A percentile compares a stretch with the other conserved stretches of the same genome.
These are phyloP conservation scores for Areca catechu DNA, from an alignment of 176 grass and related monocot genomes.

Conservation along the genomic window DNA sequence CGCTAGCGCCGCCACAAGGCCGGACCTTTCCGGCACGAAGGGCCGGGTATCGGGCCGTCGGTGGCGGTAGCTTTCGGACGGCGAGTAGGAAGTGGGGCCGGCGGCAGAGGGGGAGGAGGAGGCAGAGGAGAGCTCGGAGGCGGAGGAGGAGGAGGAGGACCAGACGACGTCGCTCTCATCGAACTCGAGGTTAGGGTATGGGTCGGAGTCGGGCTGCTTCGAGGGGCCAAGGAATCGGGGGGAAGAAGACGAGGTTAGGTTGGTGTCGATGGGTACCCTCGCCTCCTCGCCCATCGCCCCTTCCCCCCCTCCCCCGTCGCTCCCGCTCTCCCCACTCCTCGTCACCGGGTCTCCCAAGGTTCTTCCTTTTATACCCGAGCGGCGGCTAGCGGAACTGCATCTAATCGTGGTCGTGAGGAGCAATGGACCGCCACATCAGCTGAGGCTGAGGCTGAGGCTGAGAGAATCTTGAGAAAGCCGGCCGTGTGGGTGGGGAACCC, in stretches of 20 bases:
- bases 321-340: too few relatives aligned
- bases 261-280: neutral
- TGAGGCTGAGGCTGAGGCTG: too few relatives aligned
- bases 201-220: constrained; percentile 23
- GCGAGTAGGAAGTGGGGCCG: neutral
- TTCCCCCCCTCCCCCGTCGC: neutral
- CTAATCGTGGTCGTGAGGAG: too few relatives aligned
- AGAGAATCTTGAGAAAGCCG: too few relatives aligned
- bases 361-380: too few relatives aligned
- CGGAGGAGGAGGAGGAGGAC: constrained; percentile 3
- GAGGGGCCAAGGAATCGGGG: constrained; percentile 40
- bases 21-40: constrained; percentile 49
- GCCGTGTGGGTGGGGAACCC: too few relatives aligned
- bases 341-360: too few relatives aligned
- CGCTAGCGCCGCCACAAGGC: constrained; percentile 35
- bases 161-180: constrained; percentile 52
- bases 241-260: neutral
- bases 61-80: neutral
- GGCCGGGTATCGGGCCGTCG: constrained; percentile 1
- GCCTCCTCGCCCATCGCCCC: neutral
- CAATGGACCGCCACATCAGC: too few relatives aligned
- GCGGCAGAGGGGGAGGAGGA: constrained; percentile 18
- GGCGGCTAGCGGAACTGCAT: too few relatives aligned
- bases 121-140: neutral
- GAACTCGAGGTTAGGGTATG: constrained; percentile 28